Evolutionary conservation across 2,329 filamentous ascomycete genomes (phyloP), one percentile per base, ranked within the genome.

Genomic region (Botrytis porri): DNA sequence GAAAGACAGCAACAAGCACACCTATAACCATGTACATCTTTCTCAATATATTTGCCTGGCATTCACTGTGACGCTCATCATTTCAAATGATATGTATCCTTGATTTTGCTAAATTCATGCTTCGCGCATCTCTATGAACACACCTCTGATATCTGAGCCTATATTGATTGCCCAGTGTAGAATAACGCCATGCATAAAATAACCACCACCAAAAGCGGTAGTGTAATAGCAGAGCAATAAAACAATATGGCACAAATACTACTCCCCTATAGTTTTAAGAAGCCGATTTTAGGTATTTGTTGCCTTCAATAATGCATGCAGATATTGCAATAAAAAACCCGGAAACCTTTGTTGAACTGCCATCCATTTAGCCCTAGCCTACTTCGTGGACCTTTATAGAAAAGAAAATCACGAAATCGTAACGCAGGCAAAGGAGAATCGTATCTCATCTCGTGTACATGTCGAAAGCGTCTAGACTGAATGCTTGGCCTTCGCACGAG

Each of bases 401-500:
- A 32, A 45, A 71, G 43, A 39, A 39, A 57, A 39, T 32, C 70
- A 41, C 25, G 54, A 62, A 37, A 69, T 59, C 22, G 41, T 41
- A 61, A 59, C 62, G 69, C 51, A 60, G 70, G 35, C 70, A 66
- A 72, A 71, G 39, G 60, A 69, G 54, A 61, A 61, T 62, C 70
- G 35, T 73, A 37, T 60, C 41, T 72, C 63, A 48, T 72, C 37
- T 59, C 45, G 41, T 69, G 48, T 60, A 61, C 41, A 70, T 57
- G 25, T 59, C 12, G 20, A 18, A 37, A 60, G 41, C n/a, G 41
- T 54, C 86, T 92, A 98, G 80, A 94, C 94, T 69, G 88, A 87
- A 83, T 94, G 93, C 88, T 98, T 99, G 79, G 96, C 93, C 88
- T 97, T 98, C 73, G 96, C 96, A 79, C 97, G 91, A 74, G 94